Evolutionary conservation across 768 basidiomycete species (phyloP).

Genomic region (Gyrodon lividus): DNA sequence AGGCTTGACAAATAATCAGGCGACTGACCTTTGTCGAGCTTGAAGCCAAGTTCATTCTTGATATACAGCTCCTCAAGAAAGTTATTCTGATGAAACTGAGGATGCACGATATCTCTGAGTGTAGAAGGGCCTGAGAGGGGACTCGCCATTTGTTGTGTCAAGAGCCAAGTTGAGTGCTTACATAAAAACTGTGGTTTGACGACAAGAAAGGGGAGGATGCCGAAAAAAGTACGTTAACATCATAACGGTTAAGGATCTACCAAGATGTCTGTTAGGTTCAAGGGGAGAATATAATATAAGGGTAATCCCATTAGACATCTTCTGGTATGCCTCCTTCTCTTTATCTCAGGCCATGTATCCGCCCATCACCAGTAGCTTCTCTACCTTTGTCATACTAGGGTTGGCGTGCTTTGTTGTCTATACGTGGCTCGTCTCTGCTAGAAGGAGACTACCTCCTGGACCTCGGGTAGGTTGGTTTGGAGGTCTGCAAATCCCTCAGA

Average conservation of each 20-base stretch:
- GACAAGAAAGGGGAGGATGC: not conserved
- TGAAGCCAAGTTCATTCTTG: conserved; percentile 79
- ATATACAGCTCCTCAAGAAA: conserved; percentile 78
- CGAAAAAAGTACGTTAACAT: conserved; percentile 2
- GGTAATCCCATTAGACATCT: not conserved
- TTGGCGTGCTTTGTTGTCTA: conserved; percentile 13
- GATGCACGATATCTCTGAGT: conserved; percentile 71
- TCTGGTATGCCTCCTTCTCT: not conserved
- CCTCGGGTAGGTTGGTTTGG: conserved; percentile 40
- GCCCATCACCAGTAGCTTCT: not conserved
- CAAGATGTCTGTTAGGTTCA: not conserved
- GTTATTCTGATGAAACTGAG: conserved; percentile 94
- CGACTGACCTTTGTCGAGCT: conserved; percentile 82
- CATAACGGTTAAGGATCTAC: not conserved
- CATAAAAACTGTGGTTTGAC: conserved; percentile 3
- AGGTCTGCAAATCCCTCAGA: conserved; percentile 31
- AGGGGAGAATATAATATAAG: not conserved
- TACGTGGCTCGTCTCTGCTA: conserved; percentile 2
- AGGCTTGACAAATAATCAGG: not conserved
- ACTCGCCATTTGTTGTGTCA: conserved; percentile 40
- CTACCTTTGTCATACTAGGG: conserved; percentile 5
- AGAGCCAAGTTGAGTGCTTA: conserved; percentile 3
- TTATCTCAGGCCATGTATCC: not conserved
- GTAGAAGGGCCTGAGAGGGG: conserved; percentile 57
- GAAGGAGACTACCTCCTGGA: conserved; percentile 38